Base-by-base conservation (phyloP, 78 protist genomes). In the Dictyostelium capitatum region DNA sequence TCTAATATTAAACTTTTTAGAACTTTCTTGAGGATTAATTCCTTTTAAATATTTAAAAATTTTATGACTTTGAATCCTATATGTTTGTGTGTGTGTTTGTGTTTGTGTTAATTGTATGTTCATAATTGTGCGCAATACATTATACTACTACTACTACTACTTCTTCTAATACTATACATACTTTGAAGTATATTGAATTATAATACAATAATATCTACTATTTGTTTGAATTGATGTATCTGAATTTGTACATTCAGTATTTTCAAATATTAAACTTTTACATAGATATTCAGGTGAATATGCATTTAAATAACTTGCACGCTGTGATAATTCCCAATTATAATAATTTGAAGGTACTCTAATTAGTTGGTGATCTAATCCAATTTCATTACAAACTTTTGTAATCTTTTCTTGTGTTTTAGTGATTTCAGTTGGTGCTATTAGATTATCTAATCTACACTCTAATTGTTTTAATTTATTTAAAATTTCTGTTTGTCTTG, bases 171-270 rank as follows among this genome's bases (percentile, higher is more conserved):
- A n/a, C n/a, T n/a, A n/a, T 4, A 28, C 47, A 20, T 79, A 79
- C 82, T 90, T 82, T 17, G 95, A 70, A 5, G 90, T 75, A 72
- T 90, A 90, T 56, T 90, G 95, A 37, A 90, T 82, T 14, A 90
- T 79, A 12, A 90, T 56, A 69, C 79, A 53, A 56, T 90, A 90
- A 47, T 75, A 90, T 69, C 95, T 41, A 90, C 95, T 90, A 47
- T 90, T 90, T 7, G 43, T 56, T 48, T 67, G 95, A 72, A 50
- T 80, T 6, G 69, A 43, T 23, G 72, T 73, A 30, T 70, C 73
- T 50, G 54, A 14, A 72, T 90, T 79, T 77, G 56, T 30, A 67
- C 95, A 80, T n/a, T 90, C 83, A 19, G 72, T 82, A 56, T 90
- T 90, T 48, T 90, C 95, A 10, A 90, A 28, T 23, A 90, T 75